Conservation (phyloP, 176 grass and related monocot species). For the Zoysia pacifica region DNA sequence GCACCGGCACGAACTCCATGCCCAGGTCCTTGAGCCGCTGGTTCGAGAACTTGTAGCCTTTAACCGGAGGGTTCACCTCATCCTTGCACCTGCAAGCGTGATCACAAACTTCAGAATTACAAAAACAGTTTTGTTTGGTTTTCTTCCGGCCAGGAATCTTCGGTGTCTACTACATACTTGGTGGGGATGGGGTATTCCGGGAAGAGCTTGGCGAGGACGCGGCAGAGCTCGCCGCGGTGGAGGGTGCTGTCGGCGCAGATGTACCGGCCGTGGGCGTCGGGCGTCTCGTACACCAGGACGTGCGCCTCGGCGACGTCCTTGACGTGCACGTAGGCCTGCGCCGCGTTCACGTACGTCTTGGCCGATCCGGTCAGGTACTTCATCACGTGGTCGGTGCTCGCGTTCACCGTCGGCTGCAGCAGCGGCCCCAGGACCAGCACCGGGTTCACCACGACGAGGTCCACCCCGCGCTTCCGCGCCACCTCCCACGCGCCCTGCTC, state of each 20-base stretch:
- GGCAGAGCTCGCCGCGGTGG: slow-evolving; percentile 73
- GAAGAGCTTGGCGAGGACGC: slow-evolving; percentile 74
- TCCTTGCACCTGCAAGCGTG: slow-evolving; percentile 57
- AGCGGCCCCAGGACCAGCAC: slow-evolving; percentile 62
- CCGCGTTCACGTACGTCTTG: slow-evolving; percentile 67
- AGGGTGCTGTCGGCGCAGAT: slow-evolving; percentile 82
- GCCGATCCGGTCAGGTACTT: slow-evolving; percentile 76
- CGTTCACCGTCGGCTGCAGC: slow-evolving; percentile 69
- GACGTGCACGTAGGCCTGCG: slow-evolving; percentile 81
- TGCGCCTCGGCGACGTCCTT: slow-evolving; percentile 76
- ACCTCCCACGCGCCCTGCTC: slow-evolving; percentile 64
- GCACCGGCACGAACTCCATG: slow-evolving; percentile 58
- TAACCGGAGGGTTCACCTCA: slow-evolving; percentile 54
- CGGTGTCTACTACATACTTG: slow-evolving; percentile 31
- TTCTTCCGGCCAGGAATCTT: too few species aligned
- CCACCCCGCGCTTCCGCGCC: slow-evolving; percentile 36
- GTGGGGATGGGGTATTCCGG: slow-evolving; percentile 75
- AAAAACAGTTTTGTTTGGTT: neutral
- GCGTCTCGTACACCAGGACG: slow-evolving; percentile 58
- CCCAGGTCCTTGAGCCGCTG: slow-evolving; percentile 70
- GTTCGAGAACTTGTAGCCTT: slow-evolving; percentile 71
- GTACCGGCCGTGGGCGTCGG: slow-evolving; percentile 58
- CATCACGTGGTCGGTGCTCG: slow-evolving; percentile 55
- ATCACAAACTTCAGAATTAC: neutral
- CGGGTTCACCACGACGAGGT: slow-evolving; percentile 67